phyloP scores from a whole-genome alignment of 2,329 filamentous ascomycete genomes.

The Claviceps cyperi region DNA sequence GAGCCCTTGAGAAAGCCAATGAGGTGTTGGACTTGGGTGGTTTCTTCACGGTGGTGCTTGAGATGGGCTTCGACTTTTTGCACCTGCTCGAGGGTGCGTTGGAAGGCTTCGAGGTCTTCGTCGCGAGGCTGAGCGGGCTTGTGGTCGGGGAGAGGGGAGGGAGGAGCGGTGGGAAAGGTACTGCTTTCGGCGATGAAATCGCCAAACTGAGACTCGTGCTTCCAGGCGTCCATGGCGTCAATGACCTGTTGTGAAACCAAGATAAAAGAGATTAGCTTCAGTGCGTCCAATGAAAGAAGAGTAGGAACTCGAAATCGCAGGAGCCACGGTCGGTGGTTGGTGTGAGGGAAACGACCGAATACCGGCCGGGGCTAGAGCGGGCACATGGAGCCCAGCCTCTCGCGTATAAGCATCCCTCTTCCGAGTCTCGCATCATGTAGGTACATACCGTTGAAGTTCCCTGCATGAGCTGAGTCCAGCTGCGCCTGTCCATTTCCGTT shows the following conservation, averaged over 20 bases:
- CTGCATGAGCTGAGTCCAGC: constrained; percentile 86
- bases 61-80: constrained; percentile 54
- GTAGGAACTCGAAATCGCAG: neutral
- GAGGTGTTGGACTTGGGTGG: constrained; percentile 53
- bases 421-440: neutral
- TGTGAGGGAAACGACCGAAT: too few relatives aligned
- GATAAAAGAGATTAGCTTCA: neutral
- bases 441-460: constrained; percentile 70
- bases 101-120: constrained; percentile 56
- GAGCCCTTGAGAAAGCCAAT: constrained; percentile 59
- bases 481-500: constrained; percentile 47
- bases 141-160: constrained; percentile 46
- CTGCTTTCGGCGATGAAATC: constrained; percentile 71
- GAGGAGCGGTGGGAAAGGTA: constrained; percentile 53
- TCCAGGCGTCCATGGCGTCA: constrained; percentile 82
- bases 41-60: constrained; percentile 54
- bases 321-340: neutral
- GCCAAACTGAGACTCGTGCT: constrained; percentile 73
- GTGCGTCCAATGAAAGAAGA: neutral
- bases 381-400: neutral
- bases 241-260: constrained; percentile 47
- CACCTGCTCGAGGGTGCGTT: constrained; percentile 51
- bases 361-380: too few relatives aligned
- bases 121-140: constrained; percentile 48
- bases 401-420: neutral